Base-by-base conservation (phyloP, 1,284 basidiomycete genomes). In the Takashimella tepidaria region DNA sequence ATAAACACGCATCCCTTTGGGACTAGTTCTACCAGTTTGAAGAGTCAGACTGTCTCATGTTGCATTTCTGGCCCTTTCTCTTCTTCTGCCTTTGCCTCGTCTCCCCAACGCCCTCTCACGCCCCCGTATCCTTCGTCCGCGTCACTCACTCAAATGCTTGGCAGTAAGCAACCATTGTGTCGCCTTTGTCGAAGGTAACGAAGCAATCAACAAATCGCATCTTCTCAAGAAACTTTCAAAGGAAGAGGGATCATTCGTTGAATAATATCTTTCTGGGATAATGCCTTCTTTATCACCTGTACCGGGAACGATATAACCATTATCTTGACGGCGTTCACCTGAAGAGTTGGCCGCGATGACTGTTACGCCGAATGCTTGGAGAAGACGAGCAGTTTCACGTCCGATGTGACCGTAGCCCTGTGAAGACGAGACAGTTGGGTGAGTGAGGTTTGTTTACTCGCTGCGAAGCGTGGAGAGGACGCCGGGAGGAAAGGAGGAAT, bases 301-400 rank as follows among this genome's bases (percentile, higher is more conserved):
- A 0, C 69, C 70, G 4, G 70, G 68, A 31, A 75, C 60, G 42
- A 74, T 69, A 50, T 68, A 76, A 60, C 53, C 48, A 13, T 1
- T 20, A 24, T 31, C 25, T 25, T 40, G 37, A 8, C 19, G 23
- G 16, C 60, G 57, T 53, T 61, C 50, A 1, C 75, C 73, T 11
- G 49, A 59, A 10, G 72, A 68, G 52, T 75, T 77, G 13, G 74
- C 75, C 24, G 73, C 75, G 31, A 77, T 67, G 45, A 77, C 58
- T 16, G 62, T 50, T 21, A 67, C 61, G 4, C 69, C 69, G 45
- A 73, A 66, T 5, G 66, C 66, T 45, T 69, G 61, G 23, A 75
- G 60, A 21, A 76, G 51, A 1, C 74, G 55, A 12, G 73, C 74
- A 0, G 70, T 70, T 56, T 75, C 74, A 8, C 73, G 55, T 3